phyloP scores from a whole-genome alignment of 257 asterid genomes.

The Anisodus acutangulus region DNA sequence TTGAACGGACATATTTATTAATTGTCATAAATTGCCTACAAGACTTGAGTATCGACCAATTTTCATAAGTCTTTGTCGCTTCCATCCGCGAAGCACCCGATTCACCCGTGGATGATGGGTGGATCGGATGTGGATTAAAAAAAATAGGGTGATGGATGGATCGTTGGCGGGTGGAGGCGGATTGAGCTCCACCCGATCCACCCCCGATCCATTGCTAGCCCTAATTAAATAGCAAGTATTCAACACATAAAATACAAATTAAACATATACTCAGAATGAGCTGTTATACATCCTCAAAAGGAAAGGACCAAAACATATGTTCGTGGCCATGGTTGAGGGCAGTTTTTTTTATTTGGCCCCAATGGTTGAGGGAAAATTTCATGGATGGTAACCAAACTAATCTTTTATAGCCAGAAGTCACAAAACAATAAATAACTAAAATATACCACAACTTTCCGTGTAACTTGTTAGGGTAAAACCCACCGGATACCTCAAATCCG shows the following conservation, averaged over 20 bases:
- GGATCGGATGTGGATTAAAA: no score
- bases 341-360: not conserved
- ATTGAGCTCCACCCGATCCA: no score
- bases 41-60: no score
- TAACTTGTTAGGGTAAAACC: not conserved
- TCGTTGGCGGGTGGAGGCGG: no score
- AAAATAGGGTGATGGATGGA: no score
- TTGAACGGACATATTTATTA: no score
- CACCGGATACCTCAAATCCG: not conserved
- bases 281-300: not conserved
- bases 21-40: no score
- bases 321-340: not conserved
- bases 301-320: not conserved
- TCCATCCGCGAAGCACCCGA: no score
- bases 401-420: not conserved
- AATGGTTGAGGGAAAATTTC: no score
- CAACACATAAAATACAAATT: not conserved
- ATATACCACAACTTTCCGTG: not conserved
- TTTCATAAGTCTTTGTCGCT: no score
- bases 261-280: not conserved
- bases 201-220: no score
- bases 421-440: not conserved
- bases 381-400: not conserved
- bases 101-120: no score
- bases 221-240: not conserved